Evolutionary conservation across 83 land plant genomes (phyloP).

Genomic region (Thuja plicata): DNA sequence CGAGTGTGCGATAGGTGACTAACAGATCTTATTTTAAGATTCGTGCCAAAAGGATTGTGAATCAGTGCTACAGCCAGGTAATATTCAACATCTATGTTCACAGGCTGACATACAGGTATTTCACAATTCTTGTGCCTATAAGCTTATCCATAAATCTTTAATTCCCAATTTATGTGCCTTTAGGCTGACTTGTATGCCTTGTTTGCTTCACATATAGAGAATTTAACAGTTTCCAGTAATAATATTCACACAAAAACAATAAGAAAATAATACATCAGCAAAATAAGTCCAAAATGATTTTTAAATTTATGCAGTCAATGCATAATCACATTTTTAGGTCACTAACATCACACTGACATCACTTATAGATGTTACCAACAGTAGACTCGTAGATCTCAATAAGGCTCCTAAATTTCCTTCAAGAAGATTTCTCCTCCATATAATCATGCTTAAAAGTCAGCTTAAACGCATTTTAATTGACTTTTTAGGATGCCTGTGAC

Average conservation of each 20-base stretch:
- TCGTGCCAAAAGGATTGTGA: neutral
- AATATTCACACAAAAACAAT: neutral
- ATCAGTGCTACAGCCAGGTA: neutral
- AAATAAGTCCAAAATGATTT: neutral
- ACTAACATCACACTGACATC: neutral
- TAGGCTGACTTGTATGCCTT: neutral
- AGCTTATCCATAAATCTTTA: neutral
- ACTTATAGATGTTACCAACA: neutral
- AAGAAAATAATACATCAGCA: neutral
- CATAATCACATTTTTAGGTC: neutral
- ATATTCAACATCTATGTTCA: neutral
- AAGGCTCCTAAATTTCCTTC: neutral
- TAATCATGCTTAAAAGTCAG: neutral
- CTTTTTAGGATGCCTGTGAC: neutral
- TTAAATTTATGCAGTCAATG: neutral
- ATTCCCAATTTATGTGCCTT: neutral
- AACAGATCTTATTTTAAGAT: neutral
- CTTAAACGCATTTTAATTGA: neutral
- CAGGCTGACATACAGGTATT: neutral
- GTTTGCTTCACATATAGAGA: neutral
- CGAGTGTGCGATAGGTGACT: neutral
- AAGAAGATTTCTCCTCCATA: no score
- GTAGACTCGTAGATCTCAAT: neutral
- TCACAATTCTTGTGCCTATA: neutral
- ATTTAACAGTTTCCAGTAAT: neutral